Percentiles rank a stretch among this genome's conserved stretches.
Evolutionary conservation across 805 yeast genomes (phyloP).

Genomic region (Lipomyces anomalus): DNA sequence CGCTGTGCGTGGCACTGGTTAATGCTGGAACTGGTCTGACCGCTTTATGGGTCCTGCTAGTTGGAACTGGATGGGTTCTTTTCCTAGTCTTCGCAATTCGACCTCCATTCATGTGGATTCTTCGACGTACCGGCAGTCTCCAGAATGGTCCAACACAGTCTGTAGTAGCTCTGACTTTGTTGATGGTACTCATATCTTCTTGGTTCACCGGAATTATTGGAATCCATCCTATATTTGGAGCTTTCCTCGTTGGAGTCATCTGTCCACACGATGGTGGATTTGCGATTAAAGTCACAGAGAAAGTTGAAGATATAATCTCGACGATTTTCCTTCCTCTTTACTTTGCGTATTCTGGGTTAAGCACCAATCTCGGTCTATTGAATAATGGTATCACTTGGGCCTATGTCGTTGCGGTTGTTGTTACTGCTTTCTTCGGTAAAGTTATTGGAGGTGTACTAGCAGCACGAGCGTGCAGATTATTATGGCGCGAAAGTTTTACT

Average conservation of each 20-base stretch:
- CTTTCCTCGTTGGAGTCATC: constrained; percentile 69
- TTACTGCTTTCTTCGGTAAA: constrained; percentile 64
- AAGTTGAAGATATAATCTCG: constrained; percentile 72
- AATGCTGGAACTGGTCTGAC: constrained; percentile 63
- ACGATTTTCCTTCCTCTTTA: constrained; percentile 68
- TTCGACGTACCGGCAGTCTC: constrained; percentile 50
- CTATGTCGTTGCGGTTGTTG: constrained; percentile 60
- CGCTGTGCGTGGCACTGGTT: constrained; percentile 69
- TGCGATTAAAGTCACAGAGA: constrained; percentile 62
- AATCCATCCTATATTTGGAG: constrained; percentile 82
- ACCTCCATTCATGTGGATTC: constrained; percentile 36
- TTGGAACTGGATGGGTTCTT: constrained; percentile 59
- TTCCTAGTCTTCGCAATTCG: constrained; percentile 55
- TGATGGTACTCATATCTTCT: constrained; percentile 58
- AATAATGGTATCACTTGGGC: constrained; percentile 72
- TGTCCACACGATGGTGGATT: constrained; percentile 73
- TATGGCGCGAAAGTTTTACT: constrained; percentile 67
- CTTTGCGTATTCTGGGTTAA: constrained; percentile 74
- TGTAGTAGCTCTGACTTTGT: constrained; percentile 52
- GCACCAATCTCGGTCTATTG: constrained; percentile 58
- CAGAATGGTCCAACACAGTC: constrained; percentile 55
- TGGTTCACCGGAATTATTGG: constrained; percentile 81
- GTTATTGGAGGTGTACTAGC: constrained; percentile 61
- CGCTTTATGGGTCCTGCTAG: constrained; percentile 62
- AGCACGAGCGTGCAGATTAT: constrained; percentile 55